Base-by-base conservation (phyloP, 2,329 filamentous ascomycete genomes). In the Dryadomyces sulphureus region DNA sequence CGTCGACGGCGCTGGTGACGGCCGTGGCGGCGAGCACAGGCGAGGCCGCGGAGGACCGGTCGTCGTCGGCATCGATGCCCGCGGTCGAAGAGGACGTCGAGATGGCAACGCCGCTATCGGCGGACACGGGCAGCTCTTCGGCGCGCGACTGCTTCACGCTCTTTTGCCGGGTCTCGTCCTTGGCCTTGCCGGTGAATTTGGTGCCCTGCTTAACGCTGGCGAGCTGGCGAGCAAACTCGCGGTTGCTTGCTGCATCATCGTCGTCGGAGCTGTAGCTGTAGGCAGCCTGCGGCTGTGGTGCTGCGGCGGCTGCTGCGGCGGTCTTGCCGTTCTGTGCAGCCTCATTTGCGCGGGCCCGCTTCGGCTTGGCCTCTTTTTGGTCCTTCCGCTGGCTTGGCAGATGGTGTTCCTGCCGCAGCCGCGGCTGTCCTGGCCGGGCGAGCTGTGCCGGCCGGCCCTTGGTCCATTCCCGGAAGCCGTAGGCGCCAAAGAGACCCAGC, bases 51-150 rank as follows among this genome's bases (percentile, higher is more conserved):
- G 82, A 70, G 3, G 87, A 88, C 55, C 81, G 68, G 56, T 94
- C 86, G 56, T 93, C 84, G 56, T 92, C 86, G 14, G 80, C 84
- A 58, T 90, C 85, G 25, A 72, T 81, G 45, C 77, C 84, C 39
- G 77, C 76, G 45, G 78, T 81, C 4, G 84, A 89, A 1, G 84
- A 84, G 7, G 75, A 70, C 43, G 75, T 70, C 12, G 75, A 78
- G 27, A 70, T 69, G 52, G 71, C 69, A 54, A 57, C 60, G 49
- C 20, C 32, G 16, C 67, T 62, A 47, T 68, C 64, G 11, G 5
- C 35, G 7, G 25, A 5, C 19, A 60, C 57, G 30, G 62, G 61
- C 38, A 63, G 61, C 60, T 73, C 67, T 57, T 73, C 72, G 55
- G 69, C 78, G 48, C 69, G 76, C 50, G 70, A 77, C 60, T 84